Evolutionary conservation across 1,284 basidiomycete species (phyloP).

Genomic region (Rhizopogon parksii): DNA sequence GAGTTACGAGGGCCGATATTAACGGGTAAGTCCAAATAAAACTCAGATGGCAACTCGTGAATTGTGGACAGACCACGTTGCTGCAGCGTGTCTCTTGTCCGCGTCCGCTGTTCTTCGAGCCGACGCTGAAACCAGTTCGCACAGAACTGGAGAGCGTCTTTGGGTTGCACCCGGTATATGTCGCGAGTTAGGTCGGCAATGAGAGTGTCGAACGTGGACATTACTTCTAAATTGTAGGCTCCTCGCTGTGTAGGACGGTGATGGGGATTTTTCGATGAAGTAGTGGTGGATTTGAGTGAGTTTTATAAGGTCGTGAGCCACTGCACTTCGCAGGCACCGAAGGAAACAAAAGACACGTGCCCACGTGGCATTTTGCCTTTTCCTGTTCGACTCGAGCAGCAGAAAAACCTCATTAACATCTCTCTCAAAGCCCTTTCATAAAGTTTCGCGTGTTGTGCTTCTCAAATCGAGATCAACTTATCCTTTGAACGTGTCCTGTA

Average conservation of each 20-base stretch:
- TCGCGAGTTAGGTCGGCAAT: constrained; percentile 86
- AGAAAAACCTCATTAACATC: too few species aligned
- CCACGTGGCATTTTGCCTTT: constrained; percentile 19
- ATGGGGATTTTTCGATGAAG: background rate
- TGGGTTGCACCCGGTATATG: constrained; percentile 76
- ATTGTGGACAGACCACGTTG: constrained; percentile 42
- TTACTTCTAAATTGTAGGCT: constrained; percentile 11
- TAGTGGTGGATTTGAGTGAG: constrained; percentile 4
- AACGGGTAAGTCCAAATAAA: constrained; percentile 54
- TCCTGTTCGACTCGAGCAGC: background rate
- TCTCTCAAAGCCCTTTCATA: background rate
- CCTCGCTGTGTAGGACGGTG: constrained; percentile 5
- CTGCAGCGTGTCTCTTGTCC: constrained; percentile 59
- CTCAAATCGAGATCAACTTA: background rate
- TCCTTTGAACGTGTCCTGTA: background rate
- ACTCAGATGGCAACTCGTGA: constrained; percentile 47
- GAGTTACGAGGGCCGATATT: constrained; percentile 22
- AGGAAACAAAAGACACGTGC: constrained; percentile 8
- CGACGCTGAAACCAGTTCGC: constrained; percentile 92
- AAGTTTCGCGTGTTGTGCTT: background rate
- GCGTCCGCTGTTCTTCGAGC: constrained; percentile 74
- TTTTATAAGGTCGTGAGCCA: constrained; percentile 8
- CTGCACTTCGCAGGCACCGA: constrained; percentile 4
- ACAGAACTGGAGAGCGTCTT: constrained; percentile 89
- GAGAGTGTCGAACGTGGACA: constrained; percentile 73